Base-by-base conservation (phyloP, 2,329 filamentous ascomycete genomes). In the Sclerotinia sclerotiorum region DNA sequence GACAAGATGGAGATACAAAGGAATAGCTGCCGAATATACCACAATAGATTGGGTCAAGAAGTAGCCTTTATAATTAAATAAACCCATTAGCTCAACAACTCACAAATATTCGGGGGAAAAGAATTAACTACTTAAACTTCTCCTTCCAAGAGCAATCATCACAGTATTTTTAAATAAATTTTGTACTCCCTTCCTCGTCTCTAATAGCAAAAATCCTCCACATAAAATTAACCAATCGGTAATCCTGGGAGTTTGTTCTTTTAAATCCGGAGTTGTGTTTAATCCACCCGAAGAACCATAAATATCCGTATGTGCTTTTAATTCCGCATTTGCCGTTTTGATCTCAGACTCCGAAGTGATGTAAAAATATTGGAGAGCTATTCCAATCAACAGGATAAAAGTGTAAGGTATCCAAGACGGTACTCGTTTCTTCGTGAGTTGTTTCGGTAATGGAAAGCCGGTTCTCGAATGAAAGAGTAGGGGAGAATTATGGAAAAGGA, bases 221-320 rank as follows among this genome's bases (percentile, higher is more conserved):
- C 82, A 54, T n/a, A 83, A 75, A 39, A 82, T 74, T 3, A 83
- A 73, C 68, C 81, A 83, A 67, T 80, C 79, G 67, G 83, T 81
- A 49, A 79, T 78, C 42, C 81, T 74, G 1, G 81, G 78, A 54
- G 77, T 74, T 2, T 79, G 79, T 60, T 79, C 75, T 8, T 74
- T 73, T 1, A 73, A 49, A 67, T 80, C 77, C 21, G 78, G 74
- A 42, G 75, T 70, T 7, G 70, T 73, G 54, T 81, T 81, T 52
- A 82, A 70, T 19, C 76, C 73, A 8, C 77, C 79, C 4, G 48
- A 62, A 0, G 75, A 75, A 11, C 75, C 78, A 70, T 82, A 83
- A 27, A 81, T 68, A 15, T 69, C 78, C 0, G 80, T 81, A 72
- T 83, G 81, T 11, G 77, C 78, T 29, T 76, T 73, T 42, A 80